Base-by-base conservation (phyloP, 345 rosid genomes). In the Populus simonii region DNA sequence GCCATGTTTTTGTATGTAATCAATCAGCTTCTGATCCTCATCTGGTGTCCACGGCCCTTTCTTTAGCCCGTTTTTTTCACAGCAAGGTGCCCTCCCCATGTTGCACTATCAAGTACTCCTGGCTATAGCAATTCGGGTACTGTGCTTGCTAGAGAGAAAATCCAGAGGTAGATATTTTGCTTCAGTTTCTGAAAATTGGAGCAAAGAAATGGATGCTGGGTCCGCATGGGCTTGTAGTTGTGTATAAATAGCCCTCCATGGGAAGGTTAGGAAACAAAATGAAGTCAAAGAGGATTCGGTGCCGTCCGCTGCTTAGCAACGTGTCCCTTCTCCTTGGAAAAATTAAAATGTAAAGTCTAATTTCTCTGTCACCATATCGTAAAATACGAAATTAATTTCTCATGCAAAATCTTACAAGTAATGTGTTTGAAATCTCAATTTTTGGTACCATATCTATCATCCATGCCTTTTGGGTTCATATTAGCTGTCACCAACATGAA, bases 281-380 rank as follows among this genome's bases (percentile, higher is more conserved):
- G 23, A 87, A 89, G 94, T 93, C 92, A 91, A 90, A 76, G 12
- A 62, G 75, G 89, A 84, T 94, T 89, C 90, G 98, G 98, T 89
- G 89, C 98, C 98, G 97, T 86, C 97, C 97, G 73, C 87, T 17
- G 78, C 72, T 80, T 75, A 76, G 84, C 83, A 29, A 94, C 97
- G 92, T 94, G 96, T 91, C 90, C 89, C 2, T 71, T 45, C 43
- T 51, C 45, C 39, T n/a, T 71, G 20, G 76, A 63, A 63, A 74
- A 66, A 57, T 33, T 29, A 73, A 75, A 75, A 69, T 53, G 74
- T 61, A 29, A 78, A 55, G 33, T 38, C 68, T 25, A 51, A 41
- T 66, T 59, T 65, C 27, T 22, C 53, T 12, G 25, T n/a, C 15
- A 4, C 22, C 12, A 10, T 23, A 16, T 59, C 61, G 13, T 17